Base-by-base conservation (phyloP, 163 green algal genomes). In the Volvox carteri region DNA sequence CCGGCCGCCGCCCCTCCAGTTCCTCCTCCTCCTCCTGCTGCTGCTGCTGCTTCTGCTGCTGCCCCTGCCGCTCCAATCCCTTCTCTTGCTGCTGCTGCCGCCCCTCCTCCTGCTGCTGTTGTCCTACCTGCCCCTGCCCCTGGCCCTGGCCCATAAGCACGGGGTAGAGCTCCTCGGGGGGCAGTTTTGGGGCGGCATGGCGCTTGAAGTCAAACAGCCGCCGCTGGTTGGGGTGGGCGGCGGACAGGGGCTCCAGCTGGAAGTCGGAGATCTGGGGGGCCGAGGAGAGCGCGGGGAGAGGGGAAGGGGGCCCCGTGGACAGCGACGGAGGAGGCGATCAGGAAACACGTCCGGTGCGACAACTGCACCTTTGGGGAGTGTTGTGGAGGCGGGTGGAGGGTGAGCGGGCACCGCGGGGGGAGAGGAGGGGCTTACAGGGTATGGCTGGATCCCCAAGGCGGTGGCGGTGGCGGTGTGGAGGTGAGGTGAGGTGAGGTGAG, bases 261-360 rank as follows among this genome's bases (percentile, higher is more conserved):
- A 96, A 98, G 37, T 93, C 92, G 37, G 93, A 81, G 30, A 95
- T 86, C 95, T 97, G 93, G 0, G 56, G 35, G n/a, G 44, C 33
- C 12, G 72, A 37, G 30, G 18, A 42, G 65, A 33, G 19, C 14
- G 48, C 12, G 48, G 58, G 58, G 58, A 23, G 21, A 30, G 58
- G 35, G 68, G 68, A 35, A 14, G 68, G 35, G 30, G 68, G 68
- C 19, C 9, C n/a, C 11, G 16, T 46, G 62, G 28, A 44, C 58
- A 70, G 19, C 19, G 58, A 70, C 48, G 48, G 48, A 58, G 48
- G 48, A 11, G 48, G 48, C 48, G 48, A 23, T 58, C n/a, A n/a
- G n/a, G n/a, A n/a, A n/a, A n/a, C n/a, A n/a, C n/a, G n/a, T n/a
- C n/a, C n/a, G n/a, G n/a, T n/a, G n/a, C n/a, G n/a, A n/a, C n/a